A percentile compares a stretch with the other conserved stretches of the same genome.
Evolutionary conservation across 176 grass and related monocot genomes (phyloP).

Genomic region (Chrysopogon serrulatus): DNA sequence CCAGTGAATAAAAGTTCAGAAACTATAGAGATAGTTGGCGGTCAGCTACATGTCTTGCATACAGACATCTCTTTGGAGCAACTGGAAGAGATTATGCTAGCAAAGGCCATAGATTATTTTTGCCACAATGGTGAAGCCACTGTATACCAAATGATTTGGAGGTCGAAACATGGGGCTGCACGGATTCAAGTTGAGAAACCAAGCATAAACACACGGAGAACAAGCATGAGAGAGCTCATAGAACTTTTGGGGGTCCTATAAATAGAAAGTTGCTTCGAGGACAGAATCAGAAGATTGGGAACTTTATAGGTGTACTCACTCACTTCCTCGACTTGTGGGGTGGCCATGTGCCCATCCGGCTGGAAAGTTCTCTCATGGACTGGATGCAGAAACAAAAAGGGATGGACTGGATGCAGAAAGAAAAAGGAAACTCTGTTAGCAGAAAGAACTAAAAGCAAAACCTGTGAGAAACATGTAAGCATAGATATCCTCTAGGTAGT

Average conservation of each 20-base stretch:
- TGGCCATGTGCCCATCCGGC: background rate
- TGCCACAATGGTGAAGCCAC: background rate
- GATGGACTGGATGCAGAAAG: too few species aligned
- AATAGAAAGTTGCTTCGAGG: background rate
- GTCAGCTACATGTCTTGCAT: background rate
- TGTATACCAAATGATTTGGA: background rate
- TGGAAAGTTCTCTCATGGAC: background rate
- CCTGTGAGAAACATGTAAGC: too few species aligned
- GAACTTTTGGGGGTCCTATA: too few species aligned
- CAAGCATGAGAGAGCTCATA: background rate
- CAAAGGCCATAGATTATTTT: background rate
- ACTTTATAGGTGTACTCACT: background rate
- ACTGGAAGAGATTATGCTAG: background rate
- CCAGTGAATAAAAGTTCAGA: background rate
- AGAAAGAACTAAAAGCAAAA: too few species aligned
- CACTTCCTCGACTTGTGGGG: background rate
- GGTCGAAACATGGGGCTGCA: background rate
- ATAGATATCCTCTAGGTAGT: too few species aligned
- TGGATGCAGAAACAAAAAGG: background rate
- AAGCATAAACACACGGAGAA: background rate
- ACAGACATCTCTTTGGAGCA: background rate
- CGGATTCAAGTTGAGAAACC: background rate
- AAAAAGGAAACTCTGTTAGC: background rate
- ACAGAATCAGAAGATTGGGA: background rate
- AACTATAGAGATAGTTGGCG: background rate